These are phyloP conservation scores for Juglanconis juglandina DNA, from an alignment of 2,329 filamentous ascomycete genomes.

Conservation along the genomic window DNA sequence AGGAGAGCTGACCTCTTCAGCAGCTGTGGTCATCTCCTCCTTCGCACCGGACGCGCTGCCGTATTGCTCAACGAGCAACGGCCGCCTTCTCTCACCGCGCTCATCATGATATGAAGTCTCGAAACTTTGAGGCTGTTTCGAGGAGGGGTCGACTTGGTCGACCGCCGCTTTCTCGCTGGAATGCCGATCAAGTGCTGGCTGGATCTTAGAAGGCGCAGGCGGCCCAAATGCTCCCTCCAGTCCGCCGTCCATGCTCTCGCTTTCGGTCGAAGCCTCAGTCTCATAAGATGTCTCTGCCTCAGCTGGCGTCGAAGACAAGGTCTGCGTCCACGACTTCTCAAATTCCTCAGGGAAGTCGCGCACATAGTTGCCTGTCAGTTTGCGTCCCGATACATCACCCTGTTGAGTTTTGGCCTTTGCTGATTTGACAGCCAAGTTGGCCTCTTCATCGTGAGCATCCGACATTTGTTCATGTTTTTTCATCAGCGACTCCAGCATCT, in stretches of 20 bases:
- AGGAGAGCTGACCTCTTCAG: neutral
- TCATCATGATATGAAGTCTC: slow-evolving; percentile 47
- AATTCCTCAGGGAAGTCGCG: slow-evolving; percentile 54
- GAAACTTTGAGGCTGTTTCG: slow-evolving; percentile 44
- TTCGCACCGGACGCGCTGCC: slow-evolving; percentile 18
- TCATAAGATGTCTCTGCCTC: slow-evolving; percentile 6
- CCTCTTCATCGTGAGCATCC: slow-evolving; percentile 28
- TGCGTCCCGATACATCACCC: neutral
- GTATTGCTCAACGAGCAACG: slow-evolving; percentile 35
- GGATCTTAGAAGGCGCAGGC: slow-evolving; percentile 15
- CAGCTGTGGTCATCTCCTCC: slow-evolving; percentile 15
- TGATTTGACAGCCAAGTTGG: slow-evolving; percentile 23
- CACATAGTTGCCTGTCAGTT: slow-evolving; percentile 45
- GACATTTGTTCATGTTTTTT: slow-evolving; percentile 25
- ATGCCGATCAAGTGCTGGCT: slow-evolving; percentile 25
- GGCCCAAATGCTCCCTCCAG: slow-evolving; percentile 9
- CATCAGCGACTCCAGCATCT: slow-evolving; percentile 30
- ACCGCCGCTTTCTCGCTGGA: neutral
- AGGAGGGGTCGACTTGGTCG: slow-evolving; percentile 36
- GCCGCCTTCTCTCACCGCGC: slow-evolving; percentile 32
- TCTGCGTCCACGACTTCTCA: slow-evolving; percentile 36
- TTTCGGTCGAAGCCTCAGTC: neutral
- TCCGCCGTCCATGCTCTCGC: slow-evolving; percentile 16
- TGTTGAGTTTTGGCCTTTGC: slow-evolving; percentile 16
- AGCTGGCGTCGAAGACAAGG: neutral